Evolutionary conservation across 805 yeast species (phyloP).

Genomic region (Myxozyma udenii): DNA sequence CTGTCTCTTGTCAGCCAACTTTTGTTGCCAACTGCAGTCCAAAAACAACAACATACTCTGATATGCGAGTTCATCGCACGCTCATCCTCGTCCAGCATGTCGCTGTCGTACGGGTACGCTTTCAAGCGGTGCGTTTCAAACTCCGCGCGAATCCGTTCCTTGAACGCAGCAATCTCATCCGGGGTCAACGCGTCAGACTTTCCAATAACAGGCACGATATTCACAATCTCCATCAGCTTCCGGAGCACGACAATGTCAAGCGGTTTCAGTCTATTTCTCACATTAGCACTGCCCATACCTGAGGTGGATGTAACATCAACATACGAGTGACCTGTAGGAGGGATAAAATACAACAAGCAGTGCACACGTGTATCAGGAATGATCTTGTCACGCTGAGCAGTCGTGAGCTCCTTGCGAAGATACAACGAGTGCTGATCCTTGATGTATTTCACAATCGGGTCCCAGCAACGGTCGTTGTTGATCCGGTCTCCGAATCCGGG

Average conservation of each 20-base stretch:
- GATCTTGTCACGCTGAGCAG: slow-evolving; percentile 66
- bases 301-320: background rate
- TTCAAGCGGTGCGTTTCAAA: slow-evolving; percentile 68
- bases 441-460: slow-evolving; percentile 87
- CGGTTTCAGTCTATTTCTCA: slow-evolving; percentile 59
- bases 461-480: slow-evolving; percentile 70
- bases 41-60: slow-evolving; percentile 65
- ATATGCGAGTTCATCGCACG: slow-evolving; percentile 51
- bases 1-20: slow-evolving; percentile 1
- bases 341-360: slow-evolving; percentile 84
- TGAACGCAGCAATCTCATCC: slow-evolving; percentile 76
- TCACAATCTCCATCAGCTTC: slow-evolving; percentile 82
- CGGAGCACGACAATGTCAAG: slow-evolving; percentile 79
- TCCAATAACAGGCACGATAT: slow-evolving; percentile 93
- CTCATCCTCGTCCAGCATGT: slow-evolving; percentile 50
- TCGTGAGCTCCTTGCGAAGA: slow-evolving; percentile 86
- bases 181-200: slow-evolving; percentile 86
- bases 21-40: background rate
- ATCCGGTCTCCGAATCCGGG: slow-evolving; percentile 98
- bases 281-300: background rate
- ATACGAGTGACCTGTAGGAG: slow-evolving; percentile 66
- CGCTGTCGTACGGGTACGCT: slow-evolving; percentile 68
- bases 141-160: slow-evolving; percentile 64
- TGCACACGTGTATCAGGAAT: slow-evolving; percentile 90
- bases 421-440: slow-evolving; percentile 80